phyloP scores from a whole-genome alignment of 2,329 filamentous ascomycete genomes.

The Exophiala sp. region DNA sequence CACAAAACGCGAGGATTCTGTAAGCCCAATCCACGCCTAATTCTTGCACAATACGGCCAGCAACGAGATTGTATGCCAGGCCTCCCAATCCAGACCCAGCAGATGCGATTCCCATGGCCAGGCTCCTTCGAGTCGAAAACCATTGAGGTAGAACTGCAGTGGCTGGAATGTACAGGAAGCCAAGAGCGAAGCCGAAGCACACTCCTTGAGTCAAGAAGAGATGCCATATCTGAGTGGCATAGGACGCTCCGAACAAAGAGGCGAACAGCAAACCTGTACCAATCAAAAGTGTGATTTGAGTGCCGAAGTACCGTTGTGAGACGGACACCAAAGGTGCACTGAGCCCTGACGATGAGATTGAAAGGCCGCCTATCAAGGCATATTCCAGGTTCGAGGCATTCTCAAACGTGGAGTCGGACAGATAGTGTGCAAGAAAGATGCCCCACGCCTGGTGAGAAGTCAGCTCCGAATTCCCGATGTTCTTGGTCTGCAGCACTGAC shows the following conservation, averaged over 20 bases:
- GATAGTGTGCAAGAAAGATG: conserved; percentile 43
- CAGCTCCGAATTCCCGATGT: not conserved
- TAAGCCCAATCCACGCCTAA: conserved; percentile 30
- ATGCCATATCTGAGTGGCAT: conserved; percentile 26
- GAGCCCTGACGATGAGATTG: conserved; percentile 28
- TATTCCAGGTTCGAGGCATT: conserved; percentile 29
- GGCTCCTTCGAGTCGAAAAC: conserved; percentile 31
- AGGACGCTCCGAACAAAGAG: conserved; percentile 31
- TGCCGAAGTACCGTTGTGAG: conserved; percentile 20
- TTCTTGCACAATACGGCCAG: conserved; percentile 27
- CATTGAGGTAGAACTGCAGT: conserved; percentile 30
- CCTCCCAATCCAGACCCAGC: conserved; percentile 33
- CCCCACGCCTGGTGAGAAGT: conserved; percentile 33
- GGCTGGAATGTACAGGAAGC: conserved; percentile 28
- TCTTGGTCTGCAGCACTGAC: conserved; percentile 12
- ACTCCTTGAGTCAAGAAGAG: conserved; percentile 30
- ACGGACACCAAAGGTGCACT: conserved; percentile 30
- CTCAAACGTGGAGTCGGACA: conserved; percentile 32
- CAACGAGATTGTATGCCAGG: conserved; percentile 29
- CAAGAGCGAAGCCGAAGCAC: conserved; percentile 29
- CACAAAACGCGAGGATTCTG: conserved; percentile 30
- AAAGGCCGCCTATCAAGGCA: conserved; percentile 33
- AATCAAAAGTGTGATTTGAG: conserved; percentile 23
- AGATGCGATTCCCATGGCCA: conserved; percentile 30
- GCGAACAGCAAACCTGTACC: conserved; percentile 22